Evolutionary conservation across 1,284 basidiomycete genomes (phyloP).

Genomic region (Mycena sp.): DNA sequence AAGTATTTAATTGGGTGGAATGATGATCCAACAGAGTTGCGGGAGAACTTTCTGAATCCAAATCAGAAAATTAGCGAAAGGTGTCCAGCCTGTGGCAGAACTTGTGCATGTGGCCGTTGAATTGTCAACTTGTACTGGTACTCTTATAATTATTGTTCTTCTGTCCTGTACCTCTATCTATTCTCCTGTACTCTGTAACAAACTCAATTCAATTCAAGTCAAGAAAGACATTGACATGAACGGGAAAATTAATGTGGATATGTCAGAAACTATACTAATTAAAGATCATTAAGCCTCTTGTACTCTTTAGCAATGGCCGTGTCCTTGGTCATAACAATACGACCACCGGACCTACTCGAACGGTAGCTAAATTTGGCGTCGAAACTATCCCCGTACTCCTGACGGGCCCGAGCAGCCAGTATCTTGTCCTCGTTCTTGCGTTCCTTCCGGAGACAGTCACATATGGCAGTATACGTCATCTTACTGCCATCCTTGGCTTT

Average conservation of each 20-base stretch:
- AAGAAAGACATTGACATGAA: no score
- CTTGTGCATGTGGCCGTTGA: conserved; percentile 37
- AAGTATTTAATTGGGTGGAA: no score
- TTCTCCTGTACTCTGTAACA: no score
- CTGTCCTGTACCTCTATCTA: not conserved
- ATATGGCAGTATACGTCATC: no score
- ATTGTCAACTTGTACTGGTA: not conserved
- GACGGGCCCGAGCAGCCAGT: not conserved
- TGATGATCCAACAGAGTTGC: no score
- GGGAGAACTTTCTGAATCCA: no score
- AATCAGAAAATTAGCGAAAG: conserved; percentile 1
- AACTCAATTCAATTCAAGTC: no score
- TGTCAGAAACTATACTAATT: no score
- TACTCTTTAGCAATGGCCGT: conserved; percentile 24
- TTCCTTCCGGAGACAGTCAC: no score
- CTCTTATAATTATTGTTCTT: not conserved
- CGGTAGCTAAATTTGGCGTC: conserved; percentile 13
- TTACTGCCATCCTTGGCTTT: no score
- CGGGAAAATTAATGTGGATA: no score
- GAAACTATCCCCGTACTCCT: conserved; percentile 12
- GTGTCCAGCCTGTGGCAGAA: conserved; percentile 39
- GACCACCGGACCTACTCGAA: not conserved
- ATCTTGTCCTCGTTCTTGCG: not conserved
- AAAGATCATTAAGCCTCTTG: not conserved
- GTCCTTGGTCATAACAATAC: conserved; percentile 12